Evolutionary conservation across 306 rosid genomes (phyloP).

Genomic region (Mimosa bimucronata): DNA sequence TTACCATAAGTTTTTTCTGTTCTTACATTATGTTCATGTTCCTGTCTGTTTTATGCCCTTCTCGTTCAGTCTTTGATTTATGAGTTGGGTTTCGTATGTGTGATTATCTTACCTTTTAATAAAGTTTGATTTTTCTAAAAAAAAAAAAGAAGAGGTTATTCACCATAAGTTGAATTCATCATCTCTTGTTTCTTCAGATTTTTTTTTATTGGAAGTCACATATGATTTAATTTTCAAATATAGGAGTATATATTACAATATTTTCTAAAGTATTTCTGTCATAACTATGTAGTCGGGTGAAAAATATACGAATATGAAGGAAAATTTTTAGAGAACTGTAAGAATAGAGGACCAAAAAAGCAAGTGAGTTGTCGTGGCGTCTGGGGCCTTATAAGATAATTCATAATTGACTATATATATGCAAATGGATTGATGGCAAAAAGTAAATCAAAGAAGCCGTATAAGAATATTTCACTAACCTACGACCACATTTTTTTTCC

Average conservation of each 20-base stretch:
- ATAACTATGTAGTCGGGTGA: neutral
- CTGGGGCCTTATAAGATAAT: neutral
- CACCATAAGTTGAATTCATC: neutral
- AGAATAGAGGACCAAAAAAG: neutral
- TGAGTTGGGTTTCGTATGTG: too few relatives aligned
- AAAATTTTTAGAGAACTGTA: neutral
- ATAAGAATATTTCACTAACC: neutral
- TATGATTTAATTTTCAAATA: neutral
- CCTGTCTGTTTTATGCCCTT: too few relatives aligned
- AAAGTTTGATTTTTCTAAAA: too few relatives aligned
- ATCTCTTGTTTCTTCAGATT: neutral
- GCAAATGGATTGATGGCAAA: neutral
- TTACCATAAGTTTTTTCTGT: too few relatives aligned
- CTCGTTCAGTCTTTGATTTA: too few relatives aligned
- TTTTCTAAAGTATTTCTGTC: neutral
- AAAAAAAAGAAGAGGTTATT: too few relatives aligned
- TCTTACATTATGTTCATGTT: too few relatives aligned
- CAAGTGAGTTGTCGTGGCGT: neutral
- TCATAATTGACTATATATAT: neutral
- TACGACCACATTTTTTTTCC: neutral
- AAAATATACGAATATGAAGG: neutral
- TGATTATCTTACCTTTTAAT: too few relatives aligned
- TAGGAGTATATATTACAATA: neutral
- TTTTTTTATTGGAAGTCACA: neutral
- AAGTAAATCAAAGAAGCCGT: constrained; percentile 29